phyloP scores from a whole-genome alignment of 768 basidiomycete genomes.

The Asterophora lycoperdoides region DNA sequence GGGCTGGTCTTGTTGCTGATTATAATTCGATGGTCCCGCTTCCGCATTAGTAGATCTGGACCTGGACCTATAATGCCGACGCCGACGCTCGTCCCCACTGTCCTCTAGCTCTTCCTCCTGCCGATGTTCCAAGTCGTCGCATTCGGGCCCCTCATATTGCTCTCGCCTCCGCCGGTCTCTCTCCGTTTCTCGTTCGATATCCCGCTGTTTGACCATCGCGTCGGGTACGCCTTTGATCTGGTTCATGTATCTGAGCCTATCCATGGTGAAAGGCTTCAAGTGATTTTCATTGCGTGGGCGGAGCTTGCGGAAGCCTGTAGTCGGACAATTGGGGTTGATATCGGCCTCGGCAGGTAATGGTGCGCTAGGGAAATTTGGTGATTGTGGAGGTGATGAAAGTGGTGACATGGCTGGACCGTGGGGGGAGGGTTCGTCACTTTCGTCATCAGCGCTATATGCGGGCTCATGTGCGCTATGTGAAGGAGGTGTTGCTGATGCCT shows the following conservation, averaged over 20 bases:
- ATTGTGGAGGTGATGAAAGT: not conserved
- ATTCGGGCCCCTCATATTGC: slow-evolving; percentile 21
- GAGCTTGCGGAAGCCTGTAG: not conserved
- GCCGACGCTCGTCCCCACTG: slow-evolving; percentile 9
- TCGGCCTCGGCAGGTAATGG: not conserved
- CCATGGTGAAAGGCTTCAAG: slow-evolving; percentile 57
- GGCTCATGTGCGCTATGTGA: not conserved
- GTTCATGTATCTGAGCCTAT: slow-evolving; percentile 42
- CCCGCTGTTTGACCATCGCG: slow-evolving; percentile 50
- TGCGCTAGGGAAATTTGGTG: not conserved
- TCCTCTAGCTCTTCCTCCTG: slow-evolving; percentile 17
- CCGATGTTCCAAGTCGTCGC: slow-evolving; percentile 16
- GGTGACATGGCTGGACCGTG: not conserved
- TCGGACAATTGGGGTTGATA: not conserved
- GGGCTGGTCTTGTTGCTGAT: slow-evolving; percentile 12
- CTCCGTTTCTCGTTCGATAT: too few relatives aligned
- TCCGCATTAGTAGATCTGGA: not conserved
- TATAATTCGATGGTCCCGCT: not conserved
- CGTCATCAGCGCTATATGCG: too few relatives aligned
- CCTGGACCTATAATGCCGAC: too few relatives aligned
- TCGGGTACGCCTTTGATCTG: slow-evolving; percentile 43
- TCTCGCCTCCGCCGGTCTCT: slow-evolving; percentile 8
- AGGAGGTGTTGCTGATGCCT: not conserved
- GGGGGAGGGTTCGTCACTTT: not conserved
- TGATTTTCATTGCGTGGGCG: slow-evolving; percentile 54